Evolutionary conservation across 2,329 filamentous ascomycete genomes (phyloP), one percentile per base, ranked within the genome.

Genomic region (Penicillium sp.): DNA sequence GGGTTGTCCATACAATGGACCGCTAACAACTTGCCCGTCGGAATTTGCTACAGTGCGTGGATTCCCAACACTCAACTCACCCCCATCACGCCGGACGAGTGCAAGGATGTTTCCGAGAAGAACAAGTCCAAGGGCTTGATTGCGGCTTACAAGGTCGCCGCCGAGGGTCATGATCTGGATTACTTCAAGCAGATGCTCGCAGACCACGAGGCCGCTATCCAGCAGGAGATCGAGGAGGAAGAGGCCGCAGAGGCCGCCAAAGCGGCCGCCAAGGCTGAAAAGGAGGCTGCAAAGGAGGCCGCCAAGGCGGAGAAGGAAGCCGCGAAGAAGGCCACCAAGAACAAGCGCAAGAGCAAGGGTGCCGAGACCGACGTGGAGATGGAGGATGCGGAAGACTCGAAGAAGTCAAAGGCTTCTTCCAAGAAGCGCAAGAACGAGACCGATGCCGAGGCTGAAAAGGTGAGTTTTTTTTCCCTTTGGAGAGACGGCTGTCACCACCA

Each of bases 381-480:
- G 65, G 72, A 56, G 57, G 74, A 73, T 26, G 75, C 64, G 25
- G 67, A 69, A 18, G 68, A 68, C 32, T 60, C 68, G 25, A 78
- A 79, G 67, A 78, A 78, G 63, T 64, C 77, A 5, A 80, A 79
- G 64, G 71, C 71, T 43, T 71, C 71, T 43, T 71, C 72, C 6
- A 87, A 86, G 80, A 95, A 95, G 79, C 85, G 90, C 60, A 95
- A 95, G 80, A 85, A 88, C 24, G 81, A 81, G 35, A 77, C 75
- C 51, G 81, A 84, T 46, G 86, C 82, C 11, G 89, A 94, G 47
- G 82, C 82, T n/a, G 78, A 76, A 25, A 85, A 85, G 71, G 83
- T 84, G 65, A 70, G 76, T 60, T 37, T 39, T 60, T 37, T 39
- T 28, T 27, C 25, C 18, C n/a, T 12, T 4, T 24, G 9, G 29